A percentile compares a stretch with the other conserved stretches of the same genome.
phyloP scores from a whole-genome alignment of 106 monocot species.

The Vanilla planifolia region DNA sequence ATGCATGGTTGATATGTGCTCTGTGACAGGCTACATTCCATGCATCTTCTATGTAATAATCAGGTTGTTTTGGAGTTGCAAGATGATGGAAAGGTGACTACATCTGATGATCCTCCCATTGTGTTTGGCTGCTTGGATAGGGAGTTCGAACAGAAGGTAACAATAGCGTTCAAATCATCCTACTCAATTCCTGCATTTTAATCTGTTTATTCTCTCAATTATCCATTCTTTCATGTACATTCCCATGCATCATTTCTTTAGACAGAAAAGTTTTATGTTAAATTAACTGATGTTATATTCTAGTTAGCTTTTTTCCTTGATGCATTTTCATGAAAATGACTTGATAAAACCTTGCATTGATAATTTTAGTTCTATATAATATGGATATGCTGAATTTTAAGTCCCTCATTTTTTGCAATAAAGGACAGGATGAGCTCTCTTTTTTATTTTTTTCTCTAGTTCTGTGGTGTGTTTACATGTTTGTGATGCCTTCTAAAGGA shows the following conservation, averaged over 20 bases:
- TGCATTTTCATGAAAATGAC: neutral
- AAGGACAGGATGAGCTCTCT: too few species aligned
- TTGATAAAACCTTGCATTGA: neutral
- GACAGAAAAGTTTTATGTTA: neutral
- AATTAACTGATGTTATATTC: too few species aligned
- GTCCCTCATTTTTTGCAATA: neutral
- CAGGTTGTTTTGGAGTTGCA: conserved; percentile 93
- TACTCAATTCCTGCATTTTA: neutral
- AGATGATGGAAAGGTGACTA: conserved; percentile 78
- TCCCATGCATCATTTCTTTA: neutral
- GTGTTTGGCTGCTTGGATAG: conserved; percentile 48
- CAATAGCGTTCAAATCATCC: neutral
- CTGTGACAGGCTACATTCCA: too few species aligned
- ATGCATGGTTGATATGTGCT: too few species aligned
- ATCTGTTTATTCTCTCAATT: neutral
- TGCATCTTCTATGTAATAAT: conserved; percentile 7
- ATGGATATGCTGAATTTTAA: neutral
- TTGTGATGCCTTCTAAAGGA: neutral
- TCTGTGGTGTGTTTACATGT: neutral
- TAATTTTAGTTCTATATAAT: neutral
- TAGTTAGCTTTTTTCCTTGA: too few species aligned
- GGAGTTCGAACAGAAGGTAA: conserved; percentile 62
- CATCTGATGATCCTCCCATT: conserved; percentile 85
- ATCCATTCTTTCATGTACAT: neutral
- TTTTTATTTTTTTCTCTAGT: neutral